phyloP scores from a whole-genome alignment of 2,329 filamentous ascomycete species.

The Monilinia vaccinii-corymbosi region DNA sequence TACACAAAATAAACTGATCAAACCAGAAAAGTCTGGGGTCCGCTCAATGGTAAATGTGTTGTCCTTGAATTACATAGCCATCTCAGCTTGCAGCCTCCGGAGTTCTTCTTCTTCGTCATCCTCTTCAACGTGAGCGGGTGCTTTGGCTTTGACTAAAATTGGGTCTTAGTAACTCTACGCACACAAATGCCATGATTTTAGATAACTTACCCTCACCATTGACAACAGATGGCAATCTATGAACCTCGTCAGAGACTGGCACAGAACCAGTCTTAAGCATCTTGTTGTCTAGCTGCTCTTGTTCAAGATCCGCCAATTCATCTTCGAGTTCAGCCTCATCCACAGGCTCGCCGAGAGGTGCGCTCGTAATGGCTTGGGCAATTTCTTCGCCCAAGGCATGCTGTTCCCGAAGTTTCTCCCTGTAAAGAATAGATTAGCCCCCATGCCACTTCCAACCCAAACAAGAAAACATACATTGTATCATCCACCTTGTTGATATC shows the following conservation, averaged over 20 bases:
- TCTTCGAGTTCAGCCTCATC: slow-evolving; percentile 83
- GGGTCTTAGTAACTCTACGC: slow-evolving; percentile 12
- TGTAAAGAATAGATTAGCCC: slow-evolving; percentile 35
- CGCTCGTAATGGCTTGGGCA: slow-evolving; percentile 69
- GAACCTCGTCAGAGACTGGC: slow-evolving; percentile 69
- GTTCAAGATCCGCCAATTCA: slow-evolving; percentile 78
- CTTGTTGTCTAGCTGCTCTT: slow-evolving; percentile 85
- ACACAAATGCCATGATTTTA: neutral
- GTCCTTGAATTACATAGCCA: slow-evolving; percentile 66
- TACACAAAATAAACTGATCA: slow-evolving; percentile 15
- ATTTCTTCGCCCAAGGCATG: slow-evolving; percentile 93
- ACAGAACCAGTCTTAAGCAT: slow-evolving; percentile 86
- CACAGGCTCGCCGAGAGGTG: slow-evolving; percentile 55
- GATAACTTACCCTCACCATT: slow-evolving; percentile 63
- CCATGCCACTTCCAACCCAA: neutral
- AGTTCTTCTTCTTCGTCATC: slow-evolving; percentile 96
- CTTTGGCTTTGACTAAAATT: slow-evolving; percentile 41
- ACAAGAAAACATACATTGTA: slow-evolving; percentile 63
- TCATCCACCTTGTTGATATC: slow-evolving; percentile 92
- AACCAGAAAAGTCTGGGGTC: slow-evolving; percentile 16
- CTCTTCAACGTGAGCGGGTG: slow-evolving; percentile 49
- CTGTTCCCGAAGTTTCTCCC: slow-evolving; percentile 85
- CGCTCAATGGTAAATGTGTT: slow-evolving; percentile 1
- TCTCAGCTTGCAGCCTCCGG: slow-evolving; percentile 87
- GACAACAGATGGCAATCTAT: slow-evolving; percentile 65